phyloP scores from a whole-genome alignment of 2,329 filamentous ascomycete genomes.

The Hortaea sp. region DNA sequence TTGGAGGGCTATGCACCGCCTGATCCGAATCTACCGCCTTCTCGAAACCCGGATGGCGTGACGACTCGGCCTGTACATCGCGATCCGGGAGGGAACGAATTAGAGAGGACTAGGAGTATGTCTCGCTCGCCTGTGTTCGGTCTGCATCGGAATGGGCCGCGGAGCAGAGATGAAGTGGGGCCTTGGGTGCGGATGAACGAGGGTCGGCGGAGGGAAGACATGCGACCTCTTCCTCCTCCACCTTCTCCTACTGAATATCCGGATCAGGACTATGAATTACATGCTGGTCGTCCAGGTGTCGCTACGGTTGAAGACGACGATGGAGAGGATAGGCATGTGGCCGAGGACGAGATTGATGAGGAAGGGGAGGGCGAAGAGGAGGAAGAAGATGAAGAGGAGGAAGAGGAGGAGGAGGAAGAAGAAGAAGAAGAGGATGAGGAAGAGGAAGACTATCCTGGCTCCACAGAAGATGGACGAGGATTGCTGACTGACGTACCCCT shows the following conservation, averaged over 20 bases:
- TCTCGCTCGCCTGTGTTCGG: slow-evolving; percentile 5
- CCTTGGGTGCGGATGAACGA: neutral
- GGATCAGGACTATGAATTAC: neutral
- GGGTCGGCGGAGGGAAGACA: neutral
- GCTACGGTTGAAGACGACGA: neutral
- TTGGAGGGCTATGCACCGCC: slow-evolving; percentile 35
- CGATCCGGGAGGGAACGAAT: slow-evolving; percentile 2
- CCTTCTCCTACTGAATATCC: neutral
- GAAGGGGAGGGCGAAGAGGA: slow-evolving; percentile 10
- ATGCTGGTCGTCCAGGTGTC: neutral
- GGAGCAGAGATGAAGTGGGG: neutral
- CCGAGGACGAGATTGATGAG: neutral
- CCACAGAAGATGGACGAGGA: slow-evolving; percentile 61
- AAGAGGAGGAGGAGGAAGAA: slow-evolving; percentile 31
- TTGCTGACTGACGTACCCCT: slow-evolving; percentile 88
- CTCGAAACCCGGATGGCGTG: slow-evolving; percentile 9
- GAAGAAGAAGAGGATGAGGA: slow-evolving; percentile 62
- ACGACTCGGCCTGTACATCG: neutral
- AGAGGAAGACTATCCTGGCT: slow-evolving; percentile 59
- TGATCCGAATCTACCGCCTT: slow-evolving; percentile 8
- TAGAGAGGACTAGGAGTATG: slow-evolving; percentile 13
- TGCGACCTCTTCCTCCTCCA: neutral
- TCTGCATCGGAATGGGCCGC: slow-evolving; percentile 1
- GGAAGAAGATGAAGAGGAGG: slow-evolving; percentile 10
- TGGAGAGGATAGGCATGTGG: neutral